Base-by-base conservation (phyloP, 257 asterid species). In the Coffea canephora region DNA sequence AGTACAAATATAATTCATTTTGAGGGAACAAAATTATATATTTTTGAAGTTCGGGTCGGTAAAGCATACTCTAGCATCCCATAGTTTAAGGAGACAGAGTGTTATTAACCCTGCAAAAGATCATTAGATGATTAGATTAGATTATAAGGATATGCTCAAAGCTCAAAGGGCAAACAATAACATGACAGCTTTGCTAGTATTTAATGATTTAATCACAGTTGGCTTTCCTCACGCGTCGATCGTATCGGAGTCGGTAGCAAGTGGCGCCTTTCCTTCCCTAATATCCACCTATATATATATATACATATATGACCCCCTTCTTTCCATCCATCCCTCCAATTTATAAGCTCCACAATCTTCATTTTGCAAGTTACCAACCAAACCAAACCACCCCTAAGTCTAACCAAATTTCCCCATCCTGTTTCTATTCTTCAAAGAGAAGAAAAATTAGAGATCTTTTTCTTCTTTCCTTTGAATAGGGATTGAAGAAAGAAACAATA, bases 161-260 rank as follows among this genome's bases (percentile, higher is more conserved):
- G 0, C 67, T 23, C 13, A 61, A 57, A 61, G 1, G 34, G 34
- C 67, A 7, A 61, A 13, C n/a, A 61, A 61, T n/a, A 10, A 2
- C 0, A 3, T 62, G 69, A 64, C 69, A 64, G 39, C 69, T 64
- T 64, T 9, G 13, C 18, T 9, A 10, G 18, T 0, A 25, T 25
- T 61, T 27, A 71, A n/a, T 48, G 12, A 45, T 25, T 61, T 27
- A 71, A n/a, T 48, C 23, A 45, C 46, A 25, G 52, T 25, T 46
- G 43, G 68, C 64, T 65, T 23, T 21, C 31, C 64, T 50, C 75
- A 73, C 83, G 81, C 78, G 81, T 70, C 73, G 59, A 64, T 39
- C 36, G 31, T 39, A 62, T 31, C 81, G 67, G 71, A 62, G 75
- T 64, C 62, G 61, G 70, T 81, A 74, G 77, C 74, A 75, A 81